Conservation (phyloP, 2,329 filamentous ascomycete genomes). For the Coniochaeta sp. region DNA sequence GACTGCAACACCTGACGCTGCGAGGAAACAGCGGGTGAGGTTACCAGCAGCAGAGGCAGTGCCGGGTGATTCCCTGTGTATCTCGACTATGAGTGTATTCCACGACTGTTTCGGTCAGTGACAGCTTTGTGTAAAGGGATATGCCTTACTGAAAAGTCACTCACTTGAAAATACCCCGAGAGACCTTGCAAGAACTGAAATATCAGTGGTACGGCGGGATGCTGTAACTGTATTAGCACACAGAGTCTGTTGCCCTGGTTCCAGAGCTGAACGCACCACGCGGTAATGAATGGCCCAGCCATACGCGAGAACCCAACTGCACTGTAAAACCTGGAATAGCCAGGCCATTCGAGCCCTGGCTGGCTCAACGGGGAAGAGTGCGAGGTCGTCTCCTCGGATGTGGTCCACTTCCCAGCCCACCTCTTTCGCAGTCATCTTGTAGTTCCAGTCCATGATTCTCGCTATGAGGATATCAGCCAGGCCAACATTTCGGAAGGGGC, state of each 20-base stretch:
- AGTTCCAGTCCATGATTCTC: not conserved
- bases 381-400: not conserved
- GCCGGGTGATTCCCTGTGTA: not conserved
- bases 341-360: not conserved
- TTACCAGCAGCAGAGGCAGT: not conserved
- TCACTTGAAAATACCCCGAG: too few relatives aligned
- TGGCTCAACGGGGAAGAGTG: not conserved
- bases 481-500: too few relatives aligned
- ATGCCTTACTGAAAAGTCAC: too few relatives aligned
- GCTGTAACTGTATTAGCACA: not conserved
- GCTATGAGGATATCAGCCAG: not conserved
- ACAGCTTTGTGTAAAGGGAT: not conserved
- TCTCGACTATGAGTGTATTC: too few relatives aligned
- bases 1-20: not conserved
- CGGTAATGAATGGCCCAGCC: too few relatives aligned
- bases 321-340: not conserved
- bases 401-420: not conserved
- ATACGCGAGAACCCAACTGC: not conserved
- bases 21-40: not conserved
- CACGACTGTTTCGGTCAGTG: too few relatives aligned
- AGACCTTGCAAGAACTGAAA: not conserved
- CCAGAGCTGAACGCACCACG: not conserved
- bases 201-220: not conserved
- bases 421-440: not conserved
- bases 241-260: too few relatives aligned